Conservation (phyloP, 2,329 filamentous ascomycete genomes). For the Coniochaeta prunicola region DNA sequence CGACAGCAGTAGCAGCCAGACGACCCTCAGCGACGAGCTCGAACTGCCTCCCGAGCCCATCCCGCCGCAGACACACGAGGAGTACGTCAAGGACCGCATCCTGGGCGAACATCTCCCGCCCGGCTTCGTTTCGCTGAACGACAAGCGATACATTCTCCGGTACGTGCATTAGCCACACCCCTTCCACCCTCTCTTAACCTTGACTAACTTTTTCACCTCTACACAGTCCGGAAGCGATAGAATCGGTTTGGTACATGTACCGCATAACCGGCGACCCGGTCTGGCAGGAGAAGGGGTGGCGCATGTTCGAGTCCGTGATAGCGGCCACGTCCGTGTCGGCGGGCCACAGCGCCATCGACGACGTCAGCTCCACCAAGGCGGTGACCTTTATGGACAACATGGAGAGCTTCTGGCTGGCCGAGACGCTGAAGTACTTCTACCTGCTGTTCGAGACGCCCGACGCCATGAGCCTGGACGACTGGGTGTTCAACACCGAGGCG, state of each 20-base stretch:
- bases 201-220: constrained; percentile 1
- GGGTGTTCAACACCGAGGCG: constrained; percentile 59
- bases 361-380: constrained; percentile 36
- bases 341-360: constrained; percentile 63
- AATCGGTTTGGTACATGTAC: constrained; percentile 85
- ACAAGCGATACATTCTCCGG: constrained; percentile 53
- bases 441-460: constrained; percentile 65
- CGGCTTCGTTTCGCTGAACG: constrained; percentile 40
- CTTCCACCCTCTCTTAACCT: too few relatives aligned
- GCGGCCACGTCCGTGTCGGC: constrained; percentile 56
- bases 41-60: constrained; percentile 22
- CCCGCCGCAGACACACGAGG: constrained; percentile 42
- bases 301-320: constrained; percentile 71
- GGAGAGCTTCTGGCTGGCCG: constrained; percentile 87
- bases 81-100: constrained; percentile 43
- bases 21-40: constrained; percentile 9
- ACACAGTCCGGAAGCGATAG: constrained; percentile 72
- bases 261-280: constrained; percentile 72
- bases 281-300: constrained; percentile 79
- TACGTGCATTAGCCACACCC: constrained; percentile 27
- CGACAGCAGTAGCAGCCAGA: constrained; percentile 5
- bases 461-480: constrained; percentile 61
- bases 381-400: constrained; percentile 45
- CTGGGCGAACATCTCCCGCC: constrained; percentile 35
- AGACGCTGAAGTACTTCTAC: constrained; percentile 92